Base-by-base conservation (phyloP, 2,329 filamentous ascomycete genomes). In the Stagonosporopsis chrysanthemi region DNA sequence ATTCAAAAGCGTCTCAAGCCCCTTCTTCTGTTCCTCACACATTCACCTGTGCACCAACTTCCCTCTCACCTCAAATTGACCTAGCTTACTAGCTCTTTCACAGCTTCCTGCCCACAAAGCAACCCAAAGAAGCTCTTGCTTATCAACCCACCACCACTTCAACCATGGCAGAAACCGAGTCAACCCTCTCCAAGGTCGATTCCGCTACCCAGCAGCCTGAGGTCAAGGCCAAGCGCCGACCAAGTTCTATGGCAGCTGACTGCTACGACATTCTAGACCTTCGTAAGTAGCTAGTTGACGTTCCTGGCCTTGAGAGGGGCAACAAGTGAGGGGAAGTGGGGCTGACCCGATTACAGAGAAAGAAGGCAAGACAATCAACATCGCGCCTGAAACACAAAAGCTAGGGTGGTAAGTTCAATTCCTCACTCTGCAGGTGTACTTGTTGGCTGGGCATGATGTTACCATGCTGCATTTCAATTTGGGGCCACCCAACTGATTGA, bases 251-350 rank as follows among this genome's bases (percentile, higher is more conserved):
- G 72, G 84, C 85, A 42, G 83, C 88, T 60, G 91, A 90, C 67
- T 87, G 94, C 56, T 87, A 83, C 79, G 96, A 92, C 80, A 90
- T 97, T 80, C 87, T 88, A 68, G 93, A 97, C 67, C 84, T 97
- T 64, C 89, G 92, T 96, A 84, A 78, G 88, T 79, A 40, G 43
- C 45, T 43, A 26, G 48, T 38, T 55, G 35, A 33, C 48, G 44
- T 39, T 51, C 48, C 48, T 61, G 46, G 56, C 58, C 53, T 60
- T 43, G 46, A 6, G 54, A 61, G 62, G 61, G 62, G 64, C 48
- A 56, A 50, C 45, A 51, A 46, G 48, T 64, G 68, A 70, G 65
- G 68, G 66, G 66, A 52, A 65, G 66, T 60, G 66, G 62, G 69
- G 64, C 73, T 79, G 70, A 78, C 74, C 56, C 17, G 15, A 24